These are phyloP conservation scores for Acanthamoeba healyi DNA, from an alignment of 208 protist species.

Conservation along the genomic window DNA sequence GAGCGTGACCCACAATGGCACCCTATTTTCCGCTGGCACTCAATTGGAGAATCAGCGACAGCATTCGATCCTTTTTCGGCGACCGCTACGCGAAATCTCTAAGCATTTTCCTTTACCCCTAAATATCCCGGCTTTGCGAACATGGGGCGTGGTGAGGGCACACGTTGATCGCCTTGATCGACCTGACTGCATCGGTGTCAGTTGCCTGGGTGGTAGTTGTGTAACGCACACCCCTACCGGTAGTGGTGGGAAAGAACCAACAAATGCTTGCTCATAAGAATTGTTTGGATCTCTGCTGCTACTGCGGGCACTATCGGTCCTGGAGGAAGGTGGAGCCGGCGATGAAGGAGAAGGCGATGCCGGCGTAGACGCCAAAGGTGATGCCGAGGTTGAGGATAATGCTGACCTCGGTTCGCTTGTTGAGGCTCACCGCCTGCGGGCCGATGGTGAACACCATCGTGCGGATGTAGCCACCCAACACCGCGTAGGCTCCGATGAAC, in stretches of 20 bases:
- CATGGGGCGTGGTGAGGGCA: too few relatives aligned
- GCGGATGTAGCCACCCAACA: conserved; percentile 58
- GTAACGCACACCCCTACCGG: too few relatives aligned
- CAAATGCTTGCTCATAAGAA: too few relatives aligned
- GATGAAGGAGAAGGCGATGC: conserved; percentile 68
- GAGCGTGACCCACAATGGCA: too few relatives aligned
- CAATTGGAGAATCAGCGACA: too few relatives aligned
- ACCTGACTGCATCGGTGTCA: too few relatives aligned
- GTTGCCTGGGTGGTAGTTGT: too few relatives aligned
- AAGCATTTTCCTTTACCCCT: background rate
- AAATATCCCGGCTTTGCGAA: background rate
- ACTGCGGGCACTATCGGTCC: too few relatives aligned
- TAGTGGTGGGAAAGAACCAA: too few relatives aligned
- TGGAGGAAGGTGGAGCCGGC: conserved; percentile 42
- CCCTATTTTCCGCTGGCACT: too few relatives aligned
- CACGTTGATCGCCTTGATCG: too few relatives aligned
- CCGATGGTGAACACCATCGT: conserved; percentile 70
- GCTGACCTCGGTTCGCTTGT: conserved; percentile 52
- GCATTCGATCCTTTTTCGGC: background rate
- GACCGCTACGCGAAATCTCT: background rate
- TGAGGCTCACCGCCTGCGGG: conserved; percentile 48
- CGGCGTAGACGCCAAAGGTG: conserved; percentile 22
- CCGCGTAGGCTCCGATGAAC: conserved; percentile 21
- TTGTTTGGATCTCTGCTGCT: too few relatives aligned
- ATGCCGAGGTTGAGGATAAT: conserved; percentile 66